Evolutionary conservation across 2,329 filamentous ascomycete species (phyloP), one percentile per base, ranked within the genome.

Genomic region (Gyromitra esculenta): DNA sequence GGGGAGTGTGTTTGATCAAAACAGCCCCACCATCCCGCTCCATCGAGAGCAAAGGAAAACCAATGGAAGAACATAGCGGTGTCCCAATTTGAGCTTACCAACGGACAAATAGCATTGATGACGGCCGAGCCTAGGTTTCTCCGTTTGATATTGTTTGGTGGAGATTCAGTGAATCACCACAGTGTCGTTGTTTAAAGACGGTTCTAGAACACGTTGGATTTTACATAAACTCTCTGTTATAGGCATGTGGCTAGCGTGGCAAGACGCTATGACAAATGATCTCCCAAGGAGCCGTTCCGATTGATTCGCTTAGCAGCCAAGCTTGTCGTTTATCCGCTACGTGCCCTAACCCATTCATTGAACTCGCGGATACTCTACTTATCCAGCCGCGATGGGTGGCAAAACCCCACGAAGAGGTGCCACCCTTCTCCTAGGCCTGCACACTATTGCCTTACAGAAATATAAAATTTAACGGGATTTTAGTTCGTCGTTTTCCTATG

Each of bases 251-350:
- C 11, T 43, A 15, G 35, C 8, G 35, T 21, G 56, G 6, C 37
- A 13, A 62, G n/a, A 35, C 5, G 18, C 39, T 1, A 35, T 31
- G 18, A 13, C 59, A 18, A 35, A 45, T 62, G 39, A 62, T 62
- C 59, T 25, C 31, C 52, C 62, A 9, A 31, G 62, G 62, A 64
- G 43, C 43, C 11, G n/a, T 50, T 52, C 62, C 62, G 62, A 50
- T 64, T 64, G 62, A 50, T 39, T 64, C 62, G 62, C 62, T 64
- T 50, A 48, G 25, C 13, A 64, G 25, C 41, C 52, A 56, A 56
- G 52, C 52, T 21, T 15, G 25, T 21, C 11, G 6, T 64, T 64
- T 64, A 64, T 37, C 62, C 41, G 43, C 25, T 50, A 7, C 35
- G 35, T 13, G n/a, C 35, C 15, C 8, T 7, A 7, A 5, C 21